Conservation (phyloP, 805 yeast species). For the Saccharomycopsis malanga region DNA sequence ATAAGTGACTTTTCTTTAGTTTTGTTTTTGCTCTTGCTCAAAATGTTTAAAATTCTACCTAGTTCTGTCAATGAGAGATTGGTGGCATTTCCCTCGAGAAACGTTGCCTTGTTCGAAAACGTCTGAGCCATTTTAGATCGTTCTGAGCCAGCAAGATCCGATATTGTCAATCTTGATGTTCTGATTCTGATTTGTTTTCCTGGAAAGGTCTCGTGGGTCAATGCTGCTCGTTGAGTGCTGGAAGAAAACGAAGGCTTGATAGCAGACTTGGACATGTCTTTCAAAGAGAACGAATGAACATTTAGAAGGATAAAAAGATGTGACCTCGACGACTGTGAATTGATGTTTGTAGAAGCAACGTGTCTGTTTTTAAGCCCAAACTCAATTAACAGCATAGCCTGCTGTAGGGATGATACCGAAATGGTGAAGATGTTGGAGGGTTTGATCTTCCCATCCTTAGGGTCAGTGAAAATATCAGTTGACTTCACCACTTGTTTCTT, state of each 20-base stretch:
- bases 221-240: no score
- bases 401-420: slow-evolving; percentile 31
- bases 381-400: slow-evolving; percentile 34
- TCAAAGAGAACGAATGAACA: slow-evolving; percentile 25
- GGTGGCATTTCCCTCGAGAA: slow-evolving; percentile 42
- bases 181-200: slow-evolving; percentile 16
- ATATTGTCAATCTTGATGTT: slow-evolving; percentile 38
- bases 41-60: slow-evolving; percentile 41
- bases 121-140: slow-evolving; percentile 41
- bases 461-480: slow-evolving; percentile 38
- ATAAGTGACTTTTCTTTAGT: slow-evolving; percentile 35
- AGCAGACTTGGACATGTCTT: neutral
- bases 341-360: slow-evolving; percentile 37
- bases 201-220: slow-evolving; percentile 10
- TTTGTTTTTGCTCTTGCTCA: slow-evolving; percentile 26
- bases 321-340: slow-evolving; percentile 41
- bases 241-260: slow-evolving; percentile 2
- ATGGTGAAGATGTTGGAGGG: slow-evolving; percentile 38
- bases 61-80: slow-evolving; percentile 44
- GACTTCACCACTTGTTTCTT: slow-evolving; percentile 24
- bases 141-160: slow-evolving; percentile 50
- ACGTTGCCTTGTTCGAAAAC: slow-evolving; percentile 31
- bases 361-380: slow-evolving; percentile 36
- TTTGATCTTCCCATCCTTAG: slow-evolving; percentile 37
- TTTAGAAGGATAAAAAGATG: slow-evolving; percentile 45